phyloP scores from a whole-genome alignment of 306 rosid genomes.

The Purshia tridentata region DNA sequence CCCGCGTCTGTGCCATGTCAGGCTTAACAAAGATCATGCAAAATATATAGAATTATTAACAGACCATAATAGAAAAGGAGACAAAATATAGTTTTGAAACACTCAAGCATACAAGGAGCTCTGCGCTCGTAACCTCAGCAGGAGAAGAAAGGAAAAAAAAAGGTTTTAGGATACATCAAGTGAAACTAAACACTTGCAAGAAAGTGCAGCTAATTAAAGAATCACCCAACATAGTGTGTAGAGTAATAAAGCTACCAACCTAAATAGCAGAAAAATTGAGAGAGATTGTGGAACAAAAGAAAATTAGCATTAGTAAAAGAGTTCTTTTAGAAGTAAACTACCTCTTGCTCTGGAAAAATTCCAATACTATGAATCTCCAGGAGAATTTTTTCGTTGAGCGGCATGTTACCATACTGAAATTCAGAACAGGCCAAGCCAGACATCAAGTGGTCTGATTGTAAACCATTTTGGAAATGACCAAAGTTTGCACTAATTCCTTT shows the following conservation, averaged over 20 bases:
- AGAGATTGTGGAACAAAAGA: background rate
- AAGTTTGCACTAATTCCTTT: slow-evolving; percentile 47
- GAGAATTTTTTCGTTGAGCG: slow-evolving; percentile 75
- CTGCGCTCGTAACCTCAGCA: background rate
- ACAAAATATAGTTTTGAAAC: slow-evolving; percentile 17
- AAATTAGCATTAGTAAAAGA: background rate
- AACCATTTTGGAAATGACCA: slow-evolving; percentile 55
- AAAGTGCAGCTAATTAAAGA: background rate
- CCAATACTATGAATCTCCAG: slow-evolving; percentile 93
- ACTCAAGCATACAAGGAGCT: slow-evolving; percentile 7
- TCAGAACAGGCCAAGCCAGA: slow-evolving; percentile 61
- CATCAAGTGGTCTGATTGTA: slow-evolving; percentile 49
- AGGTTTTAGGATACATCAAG: background rate
- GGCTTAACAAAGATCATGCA: slow-evolving; percentile 59
- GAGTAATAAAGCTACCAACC: slow-evolving; percentile 3
- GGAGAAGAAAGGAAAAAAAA: background rate
- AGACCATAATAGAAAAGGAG: slow-evolving; percentile 13
- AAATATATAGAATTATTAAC: slow-evolving; percentile 17
- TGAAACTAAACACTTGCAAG: background rate
- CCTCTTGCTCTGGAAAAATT: slow-evolving; percentile 71
- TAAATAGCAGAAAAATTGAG: background rate
- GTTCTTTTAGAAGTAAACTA: slow-evolving; percentile 38
- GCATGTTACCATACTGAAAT: slow-evolving; percentile 62
- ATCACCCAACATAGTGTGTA: background rate
- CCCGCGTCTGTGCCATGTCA: slow-evolving; percentile 57